phyloP scores from a whole-genome alignment of 768 basidiomycete genomes.

The Tephrocybe sp. region DNA sequence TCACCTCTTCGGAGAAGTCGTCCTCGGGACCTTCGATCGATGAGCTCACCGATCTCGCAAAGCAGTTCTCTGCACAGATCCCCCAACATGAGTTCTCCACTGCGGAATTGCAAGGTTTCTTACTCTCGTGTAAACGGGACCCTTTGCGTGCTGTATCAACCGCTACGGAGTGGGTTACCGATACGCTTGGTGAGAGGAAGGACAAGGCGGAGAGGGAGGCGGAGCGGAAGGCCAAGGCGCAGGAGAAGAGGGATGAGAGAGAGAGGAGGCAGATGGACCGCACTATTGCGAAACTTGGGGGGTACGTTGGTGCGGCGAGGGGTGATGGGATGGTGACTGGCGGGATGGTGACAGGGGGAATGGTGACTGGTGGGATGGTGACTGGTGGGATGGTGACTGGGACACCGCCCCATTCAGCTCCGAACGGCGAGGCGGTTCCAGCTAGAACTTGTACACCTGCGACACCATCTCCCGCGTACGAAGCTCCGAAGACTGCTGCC shows the following conservation, averaged over 20 bases:
- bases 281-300: constrained; percentile 21
- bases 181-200: constrained; percentile 30
- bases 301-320: constrained; percentile 9
- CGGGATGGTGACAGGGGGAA: no score
- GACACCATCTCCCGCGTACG: no score
- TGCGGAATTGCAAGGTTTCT: constrained; percentile 60
- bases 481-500: no score
- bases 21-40: constrained; percentile 12
- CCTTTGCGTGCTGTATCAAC: constrained; percentile 33
- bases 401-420: background rate
- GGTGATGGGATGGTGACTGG: constrained; percentile 4
- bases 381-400: no score
- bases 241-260: constrained; percentile 23
- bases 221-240: constrained; percentile 24
- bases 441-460: no score
- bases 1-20: constrained; percentile 6
- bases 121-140: constrained; percentile 42
- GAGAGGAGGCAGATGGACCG: constrained; percentile 25
- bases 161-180: constrained; percentile 41
- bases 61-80: constrained; percentile 39
- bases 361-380: no score
- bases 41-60: constrained; percentile 35
- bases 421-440: background rate
- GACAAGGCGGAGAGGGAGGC: constrained; percentile 34
- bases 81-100: constrained; percentile 52